phyloP scores from a whole-genome alignment of 2,329 filamentous ascomycete species.

The Xylaria sp. region DNA sequence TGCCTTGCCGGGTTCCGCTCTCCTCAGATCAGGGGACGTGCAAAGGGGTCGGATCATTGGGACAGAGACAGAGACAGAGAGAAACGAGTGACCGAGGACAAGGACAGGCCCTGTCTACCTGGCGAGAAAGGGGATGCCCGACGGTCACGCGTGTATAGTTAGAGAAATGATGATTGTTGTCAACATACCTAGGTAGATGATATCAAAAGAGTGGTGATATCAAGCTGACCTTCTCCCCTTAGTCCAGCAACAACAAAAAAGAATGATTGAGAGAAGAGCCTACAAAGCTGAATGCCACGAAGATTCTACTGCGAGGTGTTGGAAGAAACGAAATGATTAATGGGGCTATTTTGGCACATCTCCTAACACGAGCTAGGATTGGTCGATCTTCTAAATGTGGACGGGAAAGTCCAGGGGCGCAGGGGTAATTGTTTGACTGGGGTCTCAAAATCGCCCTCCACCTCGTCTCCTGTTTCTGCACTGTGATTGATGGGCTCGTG shows the following conservation, averaged over 20 bases:
- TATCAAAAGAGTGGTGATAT: slow-evolving; percentile 40
- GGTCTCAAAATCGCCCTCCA: slow-evolving; percentile 5
- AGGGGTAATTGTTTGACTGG: slow-evolving; percentile 32
- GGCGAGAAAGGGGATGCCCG: background rate
- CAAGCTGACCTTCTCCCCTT: slow-evolving; percentile 26
- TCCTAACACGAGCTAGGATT: slow-evolving; percentile 33
- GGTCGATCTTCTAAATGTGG: slow-evolving; percentile 30
- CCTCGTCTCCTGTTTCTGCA: slow-evolving; percentile 4
- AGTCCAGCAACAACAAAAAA: slow-evolving; percentile 20
- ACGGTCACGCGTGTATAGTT: background rate
- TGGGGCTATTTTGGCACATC: slow-evolving; percentile 30
- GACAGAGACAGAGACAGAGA: slow-evolving; percentile 33
- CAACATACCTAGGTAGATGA: slow-evolving; percentile 21
- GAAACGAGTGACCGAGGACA: slow-evolving; percentile 44
- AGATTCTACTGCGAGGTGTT: slow-evolving; percentile 19
- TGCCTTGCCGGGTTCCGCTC: slow-evolving; percentile 44
- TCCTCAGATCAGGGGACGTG: slow-evolving; percentile 48
- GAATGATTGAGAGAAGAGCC: slow-evolving; percentile 16
- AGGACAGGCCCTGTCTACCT: slow-evolving; percentile 4
- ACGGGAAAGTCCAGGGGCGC: background rate
- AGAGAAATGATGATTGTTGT: slow-evolving; percentile 24
- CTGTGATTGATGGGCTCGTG: background rate
- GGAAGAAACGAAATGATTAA: slow-evolving; percentile 27
- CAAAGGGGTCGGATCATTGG: slow-evolving; percentile 42
- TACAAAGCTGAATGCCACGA: slow-evolving; percentile 1